Percentiles rank a stretch among this genome's conserved stretches.
Evolutionary conservation across 495 filamentous ascomycete genomes (phyloP).

Genomic region (Schizothecium vesticola): DNA sequence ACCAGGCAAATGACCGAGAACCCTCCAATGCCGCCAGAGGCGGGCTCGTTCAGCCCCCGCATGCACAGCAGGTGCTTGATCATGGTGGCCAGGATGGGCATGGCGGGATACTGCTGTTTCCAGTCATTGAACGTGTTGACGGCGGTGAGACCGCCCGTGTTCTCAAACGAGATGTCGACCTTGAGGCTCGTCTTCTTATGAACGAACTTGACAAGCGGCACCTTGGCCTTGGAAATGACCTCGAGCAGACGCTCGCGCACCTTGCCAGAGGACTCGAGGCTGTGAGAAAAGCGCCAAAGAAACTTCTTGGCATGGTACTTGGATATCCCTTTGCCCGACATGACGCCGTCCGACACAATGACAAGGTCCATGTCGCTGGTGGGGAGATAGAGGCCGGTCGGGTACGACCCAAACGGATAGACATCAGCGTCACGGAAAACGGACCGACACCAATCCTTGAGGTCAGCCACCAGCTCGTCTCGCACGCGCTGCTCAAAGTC

Average conservation of each 20-base stretch:
- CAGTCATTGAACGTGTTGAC: constrained; percentile 73
- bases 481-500: constrained; percentile 71
- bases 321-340: constrained; percentile 26
- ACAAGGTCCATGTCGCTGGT: constrained; percentile 92
- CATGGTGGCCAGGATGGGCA: constrained; percentile 75
- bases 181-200: constrained; percentile 67
- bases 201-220: constrained; percentile 88
- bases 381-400: constrained; percentile 83
- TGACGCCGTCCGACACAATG: constrained; percentile 62
- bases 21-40: constrained; percentile 85
- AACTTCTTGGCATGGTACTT: constrained; percentile 32
- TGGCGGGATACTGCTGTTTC: constrained; percentile 70
- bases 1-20: constrained; percentile 92
- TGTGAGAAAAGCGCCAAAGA: constrained; percentile 43
- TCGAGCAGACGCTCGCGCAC: constrained; percentile 50
- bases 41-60: constrained; percentile 84
- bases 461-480: constrained; percentile 56
- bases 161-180: constrained; percentile 93
- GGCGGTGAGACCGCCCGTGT: constrained; percentile 69
- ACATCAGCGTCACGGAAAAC: constrained; percentile 54
- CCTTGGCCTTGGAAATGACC: constrained; percentile 68
- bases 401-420: constrained; percentile 81
- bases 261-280: constrained; percentile 46
- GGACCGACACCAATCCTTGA: constrained; percentile 48
- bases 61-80: constrained; percentile 91